Percentiles rank a stretch among this genome's conserved stretches.
Evolutionary conservation across 495 filamentous ascomycete genomes (phyloP).

Genomic region (Penicillium desertorum): DNA sequence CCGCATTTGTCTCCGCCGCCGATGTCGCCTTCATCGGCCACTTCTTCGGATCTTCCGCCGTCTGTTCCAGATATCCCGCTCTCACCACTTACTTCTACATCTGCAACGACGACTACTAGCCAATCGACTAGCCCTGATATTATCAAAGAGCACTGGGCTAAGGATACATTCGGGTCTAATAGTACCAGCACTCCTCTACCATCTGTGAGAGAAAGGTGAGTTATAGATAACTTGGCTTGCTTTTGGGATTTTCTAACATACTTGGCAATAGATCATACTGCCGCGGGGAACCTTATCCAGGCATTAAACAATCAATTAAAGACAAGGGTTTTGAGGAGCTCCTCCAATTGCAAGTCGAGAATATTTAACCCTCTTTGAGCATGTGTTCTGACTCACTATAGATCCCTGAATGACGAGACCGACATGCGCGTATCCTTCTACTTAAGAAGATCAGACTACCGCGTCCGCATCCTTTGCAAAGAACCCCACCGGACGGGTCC

Average conservation of each 20-base stretch:
- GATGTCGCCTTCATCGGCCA: slow-evolving; percentile 33
- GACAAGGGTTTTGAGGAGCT: slow-evolving; percentile 40
- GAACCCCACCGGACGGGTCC: slow-evolving; percentile 35
- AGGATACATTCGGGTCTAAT: slow-evolving; percentile 44
- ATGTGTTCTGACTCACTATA: slow-evolving; percentile 20
- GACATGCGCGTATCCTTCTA: slow-evolving; percentile 58
- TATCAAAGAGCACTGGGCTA: slow-evolving; percentile 52
- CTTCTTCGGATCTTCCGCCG: slow-evolving; percentile 19
- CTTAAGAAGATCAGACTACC: slow-evolving; percentile 51
- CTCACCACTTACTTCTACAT: slow-evolving; percentile 38
- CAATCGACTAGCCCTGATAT: slow-evolving; percentile 34
- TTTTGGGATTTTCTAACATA: neutral
- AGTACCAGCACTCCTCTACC: slow-evolving; percentile 43
- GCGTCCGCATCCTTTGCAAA: slow-evolving; percentile 59
- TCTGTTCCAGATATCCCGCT: slow-evolving; percentile 33
- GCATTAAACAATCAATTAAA: slow-evolving; percentile 39
- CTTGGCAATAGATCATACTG: slow-evolving; percentile 44
- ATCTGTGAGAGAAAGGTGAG: slow-evolving; percentile 43
- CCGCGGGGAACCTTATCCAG: slow-evolving; percentile 42
- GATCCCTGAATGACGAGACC: slow-evolving; percentile 40
- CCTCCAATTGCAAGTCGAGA: slow-evolving; percentile 45
- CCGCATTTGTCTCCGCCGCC: slow-evolving; percentile 33
- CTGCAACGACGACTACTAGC: slow-evolving; percentile 29
- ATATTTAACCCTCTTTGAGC: neutral
- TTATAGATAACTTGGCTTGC: neutral